Evolutionary conservation across 176 grass and related monocot species (phyloP).

Genomic region (Zea luxurians): DNA sequence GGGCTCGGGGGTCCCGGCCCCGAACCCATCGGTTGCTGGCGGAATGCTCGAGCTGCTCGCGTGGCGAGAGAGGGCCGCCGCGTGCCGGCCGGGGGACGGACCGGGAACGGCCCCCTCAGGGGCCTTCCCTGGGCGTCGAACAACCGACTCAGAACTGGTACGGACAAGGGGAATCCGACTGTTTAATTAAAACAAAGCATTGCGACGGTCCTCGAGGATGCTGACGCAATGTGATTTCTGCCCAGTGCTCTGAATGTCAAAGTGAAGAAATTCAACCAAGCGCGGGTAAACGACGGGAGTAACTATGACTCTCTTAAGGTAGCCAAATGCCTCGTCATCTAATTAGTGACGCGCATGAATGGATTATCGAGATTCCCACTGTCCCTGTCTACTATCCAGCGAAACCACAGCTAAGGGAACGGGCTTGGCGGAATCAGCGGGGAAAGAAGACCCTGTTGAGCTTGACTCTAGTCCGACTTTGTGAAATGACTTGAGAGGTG

Average conservation of each 20-base stretch:
- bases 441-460: too few relatives aligned
- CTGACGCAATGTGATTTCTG: slow-evolving; percentile 73
- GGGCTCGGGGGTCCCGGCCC: background rate
- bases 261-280: slow-evolving; percentile 88
- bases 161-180: slow-evolving; percentile 69
- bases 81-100: too few relatives aligned
- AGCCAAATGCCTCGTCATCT: slow-evolving; percentile 61
- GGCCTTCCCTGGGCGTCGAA: slow-evolving; percentile 29
- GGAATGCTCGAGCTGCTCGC: too few relatives aligned
- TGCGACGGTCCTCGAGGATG: slow-evolving; percentile 63
- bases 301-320: slow-evolving; percentile 92
- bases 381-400: too few relatives aligned
- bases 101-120: too few relatives aligned
- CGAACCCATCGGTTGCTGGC: too few relatives aligned
- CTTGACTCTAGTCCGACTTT: too few relatives aligned
- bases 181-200: slow-evolving; percentile 83
- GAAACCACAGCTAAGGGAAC: too few relatives aligned
- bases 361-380: slow-evolving; percentile 15
- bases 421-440: too few relatives aligned
- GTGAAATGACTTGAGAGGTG: too few relatives aligned
- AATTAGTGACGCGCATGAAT: slow-evolving; percentile 77
- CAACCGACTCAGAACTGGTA: slow-evolving; percentile 66
- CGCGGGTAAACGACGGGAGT: slow-evolving; percentile 72
- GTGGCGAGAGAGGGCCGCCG: too few relatives aligned
- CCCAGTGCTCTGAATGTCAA: slow-evolving; percentile 78